A percentile compares a stretch with the other conserved stretches of the same genome.
Evolutionary conservation across 129 eudicot species (phyloP).

Genomic region (Oenanthe sinensis): DNA sequence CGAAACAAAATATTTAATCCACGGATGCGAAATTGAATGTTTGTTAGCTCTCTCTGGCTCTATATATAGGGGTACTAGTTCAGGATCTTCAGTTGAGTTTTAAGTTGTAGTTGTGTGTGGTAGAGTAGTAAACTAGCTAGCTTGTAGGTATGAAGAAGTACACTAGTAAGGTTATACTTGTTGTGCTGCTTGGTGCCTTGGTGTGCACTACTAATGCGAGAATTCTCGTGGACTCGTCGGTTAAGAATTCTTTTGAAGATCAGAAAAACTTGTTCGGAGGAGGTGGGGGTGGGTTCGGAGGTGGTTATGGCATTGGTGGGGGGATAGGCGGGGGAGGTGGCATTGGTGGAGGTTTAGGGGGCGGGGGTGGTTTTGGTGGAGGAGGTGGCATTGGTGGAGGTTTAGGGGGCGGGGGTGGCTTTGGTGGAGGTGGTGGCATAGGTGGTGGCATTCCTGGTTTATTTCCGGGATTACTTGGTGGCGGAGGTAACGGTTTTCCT

Average conservation of each 20-base stretch:
- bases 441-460: neutral
- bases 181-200: neutral
- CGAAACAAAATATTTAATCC: neutral
- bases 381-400: neutral
- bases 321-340: too few relatives aligned
- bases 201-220: neutral
- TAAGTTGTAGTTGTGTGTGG: neutral
- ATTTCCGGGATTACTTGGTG: neutral
- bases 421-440: neutral
- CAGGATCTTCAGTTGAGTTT: neutral
- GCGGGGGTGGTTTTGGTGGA: neutral
- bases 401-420: conserved; percentile 3
- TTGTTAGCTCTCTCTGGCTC: neutral
- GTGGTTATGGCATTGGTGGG: neutral
- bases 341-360: conserved; percentile 1
- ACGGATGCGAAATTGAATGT: neutral
- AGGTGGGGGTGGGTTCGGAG: conserved; percentile 16
- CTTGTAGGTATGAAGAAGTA: neutral
- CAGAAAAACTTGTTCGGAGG: conserved; percentile 2
- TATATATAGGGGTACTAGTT: neutral
- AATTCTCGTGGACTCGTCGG: neutral
- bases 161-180: neutral
- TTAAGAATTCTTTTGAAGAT: neutral
- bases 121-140: too few relatives aligned
- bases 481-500: neutral